These are phyloP conservation scores for Ophiostoma himal-ulmi DNA, from an alignment of 2,329 filamentous ascomycete genomes.

Conservation along the genomic window DNA sequence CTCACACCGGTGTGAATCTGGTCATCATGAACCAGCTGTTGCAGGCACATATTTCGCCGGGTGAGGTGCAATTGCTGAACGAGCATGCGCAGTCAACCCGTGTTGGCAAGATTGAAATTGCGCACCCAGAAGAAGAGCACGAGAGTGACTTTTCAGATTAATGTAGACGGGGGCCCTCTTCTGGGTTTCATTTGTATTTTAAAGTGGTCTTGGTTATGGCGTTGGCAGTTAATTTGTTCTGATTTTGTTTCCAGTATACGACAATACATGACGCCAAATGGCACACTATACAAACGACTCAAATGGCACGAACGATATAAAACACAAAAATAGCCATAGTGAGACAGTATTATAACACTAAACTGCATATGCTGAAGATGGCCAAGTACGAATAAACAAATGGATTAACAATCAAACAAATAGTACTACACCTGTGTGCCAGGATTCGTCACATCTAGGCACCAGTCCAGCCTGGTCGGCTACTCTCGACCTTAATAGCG, in stretches of 20 bases:
- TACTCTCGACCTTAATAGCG: neutral
- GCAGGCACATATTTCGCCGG: conserved; percentile 29
- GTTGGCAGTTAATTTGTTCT: neutral
- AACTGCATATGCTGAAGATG: neutral
- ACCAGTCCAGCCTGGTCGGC: conserved; percentile 9
- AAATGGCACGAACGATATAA: neutral
- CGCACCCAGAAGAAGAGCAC: conserved; percentile 35
- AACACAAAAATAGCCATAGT: neutral
- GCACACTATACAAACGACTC: neutral
- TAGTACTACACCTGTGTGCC: neutral
- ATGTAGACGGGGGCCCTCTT: neutral
- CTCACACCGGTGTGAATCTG: conserved; percentile 31
- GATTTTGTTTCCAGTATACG: neutral
- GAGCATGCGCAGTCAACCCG: conserved; percentile 28
- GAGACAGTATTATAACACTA: neutral
- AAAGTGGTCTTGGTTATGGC: neutral
- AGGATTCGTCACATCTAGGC: neutral
- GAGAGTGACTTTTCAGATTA: conserved; percentile 35
- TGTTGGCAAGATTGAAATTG: conserved; percentile 34
- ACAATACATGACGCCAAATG: neutral
- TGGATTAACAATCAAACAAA: neutral
- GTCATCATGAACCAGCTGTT: conserved; percentile 34
- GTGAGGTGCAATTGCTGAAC: conserved; percentile 30
- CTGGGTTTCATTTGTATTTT: neutral
- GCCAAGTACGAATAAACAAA: neutral